Evolutionary conservation across 1,284 basidiomycete species (phyloP).

Genomic region (Ceratobasidium sp.): DNA sequence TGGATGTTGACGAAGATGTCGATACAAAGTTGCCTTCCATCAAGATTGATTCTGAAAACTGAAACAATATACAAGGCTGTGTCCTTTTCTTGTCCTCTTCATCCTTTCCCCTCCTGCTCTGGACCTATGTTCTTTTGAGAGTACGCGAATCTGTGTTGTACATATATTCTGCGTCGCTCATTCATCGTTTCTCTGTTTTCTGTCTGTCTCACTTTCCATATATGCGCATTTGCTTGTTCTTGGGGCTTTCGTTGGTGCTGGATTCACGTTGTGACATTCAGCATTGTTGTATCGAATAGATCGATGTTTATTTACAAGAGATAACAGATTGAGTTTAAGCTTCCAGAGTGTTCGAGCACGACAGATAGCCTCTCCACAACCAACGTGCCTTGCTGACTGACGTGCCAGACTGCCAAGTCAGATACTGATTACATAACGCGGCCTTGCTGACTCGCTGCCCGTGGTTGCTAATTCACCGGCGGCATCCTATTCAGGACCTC

Average conservation of each 20-base stretch:
- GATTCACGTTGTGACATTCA: neutral
- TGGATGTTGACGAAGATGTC: conserved; percentile 5
- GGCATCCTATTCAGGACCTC: neutral
- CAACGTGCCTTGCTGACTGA: neutral
- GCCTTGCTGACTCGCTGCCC: too few species aligned
- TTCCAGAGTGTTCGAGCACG: neutral
- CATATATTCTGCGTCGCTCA: neutral
- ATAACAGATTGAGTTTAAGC: neutral
- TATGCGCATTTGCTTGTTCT: neutral
- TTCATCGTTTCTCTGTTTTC: neutral
- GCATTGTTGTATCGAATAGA: conserved; percentile 36
- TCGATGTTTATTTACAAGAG: conserved; percentile 15
- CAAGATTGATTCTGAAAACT: conserved; percentile 14
- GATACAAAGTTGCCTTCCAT: conserved; percentile 17
- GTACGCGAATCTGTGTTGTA: conserved; percentile 17
- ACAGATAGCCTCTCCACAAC: neutral
- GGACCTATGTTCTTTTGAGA: neutral
- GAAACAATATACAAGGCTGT: conserved; percentile 5
- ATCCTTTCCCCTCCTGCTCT: neutral
- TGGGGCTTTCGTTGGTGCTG: neutral
- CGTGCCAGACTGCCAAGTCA: neutral
- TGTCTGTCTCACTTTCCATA: conserved; percentile 9
- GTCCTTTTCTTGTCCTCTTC: neutral
- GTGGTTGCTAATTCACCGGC: neutral
- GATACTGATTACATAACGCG: neutral